These are phyloP conservation scores for Medicago ruthenica DNA, from an alignment of 306 rosid genomes.

Conservation along the genomic window DNA sequence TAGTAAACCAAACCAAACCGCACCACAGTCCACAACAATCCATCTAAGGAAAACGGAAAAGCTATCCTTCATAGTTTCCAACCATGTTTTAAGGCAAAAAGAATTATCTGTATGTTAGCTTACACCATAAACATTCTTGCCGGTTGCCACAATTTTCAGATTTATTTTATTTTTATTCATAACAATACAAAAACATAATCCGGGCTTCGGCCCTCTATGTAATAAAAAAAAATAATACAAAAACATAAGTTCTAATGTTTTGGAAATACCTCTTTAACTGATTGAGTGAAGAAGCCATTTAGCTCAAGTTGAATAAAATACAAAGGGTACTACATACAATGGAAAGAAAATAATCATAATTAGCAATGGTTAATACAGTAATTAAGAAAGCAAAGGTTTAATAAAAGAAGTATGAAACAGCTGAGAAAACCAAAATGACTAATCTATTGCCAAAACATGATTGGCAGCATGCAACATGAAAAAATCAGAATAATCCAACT, in stretches of 20 bases:
- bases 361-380: conserved; percentile 25
- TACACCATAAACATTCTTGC: conserved; percentile 36
- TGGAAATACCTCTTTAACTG: conserved; percentile 54
- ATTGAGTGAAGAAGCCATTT: conserved; percentile 33
- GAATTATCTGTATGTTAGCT: conserved; percentile 35
- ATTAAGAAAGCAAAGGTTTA: conserved; percentile 6
- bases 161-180: conserved; percentile 14
- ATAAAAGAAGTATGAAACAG: conserved; percentile 2
- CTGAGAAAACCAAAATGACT: conserved; percentile 8
- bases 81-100: conserved; percentile 34
- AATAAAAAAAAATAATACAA: no score
- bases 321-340: conserved; percentile 72
- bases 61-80: conserved; percentile 27
- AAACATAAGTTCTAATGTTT: conserved; percentile 24
- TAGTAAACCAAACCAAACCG: conserved; percentile 30
- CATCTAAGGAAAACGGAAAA: conserved; percentile 18
- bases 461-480: conserved; percentile 27
- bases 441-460: conserved; percentile 3
- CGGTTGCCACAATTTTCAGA: conserved; percentile 31
- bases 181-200: background rate
- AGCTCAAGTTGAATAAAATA: conserved; percentile 69
- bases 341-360: conserved; percentile 36
- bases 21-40: conserved; percentile 27
- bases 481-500: background rate
- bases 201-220: no score